Percentiles rank a stretch among this genome's conserved stretches.
These are phyloP conservation scores for Puccinia horiana DNA, from an alignment of 1,284 basidiomycete genomes.

Conservation along the genomic window DNA sequence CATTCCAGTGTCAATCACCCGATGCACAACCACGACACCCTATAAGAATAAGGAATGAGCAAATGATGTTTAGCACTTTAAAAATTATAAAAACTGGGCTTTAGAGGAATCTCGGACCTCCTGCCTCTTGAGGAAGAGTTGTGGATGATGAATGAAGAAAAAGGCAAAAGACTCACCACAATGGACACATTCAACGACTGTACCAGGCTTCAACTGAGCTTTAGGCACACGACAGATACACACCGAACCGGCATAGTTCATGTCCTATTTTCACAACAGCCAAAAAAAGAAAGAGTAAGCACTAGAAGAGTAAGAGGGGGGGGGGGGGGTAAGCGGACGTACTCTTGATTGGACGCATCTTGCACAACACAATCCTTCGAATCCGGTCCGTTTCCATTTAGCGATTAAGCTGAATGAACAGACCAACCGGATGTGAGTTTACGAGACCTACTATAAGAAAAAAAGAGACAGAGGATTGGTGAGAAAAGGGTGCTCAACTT, in stretches of 20 bases:
- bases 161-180: slow-evolving; percentile 71
- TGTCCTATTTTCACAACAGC: slow-evolving; percentile 68
- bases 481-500: slow-evolving; percentile 71
- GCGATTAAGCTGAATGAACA: slow-evolving; percentile 75
- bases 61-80: neutral
- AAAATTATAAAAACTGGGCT: neutral
- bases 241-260: slow-evolving; percentile 99
- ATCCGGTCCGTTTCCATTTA: slow-evolving; percentile 98
- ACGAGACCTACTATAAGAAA: neutral
- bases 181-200: slow-evolving; percentile 94
- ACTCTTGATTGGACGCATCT: slow-evolving; percentile 94
- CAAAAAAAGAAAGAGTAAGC: neutral
- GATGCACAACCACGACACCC: slow-evolving; percentile 48
- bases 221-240: slow-evolving; percentile 98
- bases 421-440: neutral
- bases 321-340: slow-evolving; percentile 53
- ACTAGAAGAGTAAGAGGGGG: neutral
- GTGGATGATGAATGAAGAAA: neutral
- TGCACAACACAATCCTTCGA: slow-evolving; percentile 96
- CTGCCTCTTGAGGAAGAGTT: neutral
- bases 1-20: slow-evolving; percentile 16
- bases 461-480: neutral
- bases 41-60: neutral
- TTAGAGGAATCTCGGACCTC: neutral
- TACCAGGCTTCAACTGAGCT: slow-evolving; percentile 82